Conservation (phyloP, 192 early-diverging fungal species). For the Spizellomyces punctatus region DNA sequence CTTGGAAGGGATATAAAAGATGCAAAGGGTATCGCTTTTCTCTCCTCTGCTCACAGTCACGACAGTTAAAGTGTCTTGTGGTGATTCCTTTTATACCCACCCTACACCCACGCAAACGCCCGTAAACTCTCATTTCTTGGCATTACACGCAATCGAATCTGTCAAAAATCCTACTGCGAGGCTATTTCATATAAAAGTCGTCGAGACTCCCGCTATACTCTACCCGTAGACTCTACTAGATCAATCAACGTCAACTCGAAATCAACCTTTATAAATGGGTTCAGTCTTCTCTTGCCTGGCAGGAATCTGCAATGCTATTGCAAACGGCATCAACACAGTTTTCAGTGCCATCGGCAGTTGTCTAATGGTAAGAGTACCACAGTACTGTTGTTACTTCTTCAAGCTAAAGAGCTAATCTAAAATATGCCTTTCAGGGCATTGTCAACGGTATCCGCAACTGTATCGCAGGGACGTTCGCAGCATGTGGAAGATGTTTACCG, state of each 20-base stretch:
- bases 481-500: slow-evolving; percentile 8
- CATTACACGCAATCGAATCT: too few species aligned
- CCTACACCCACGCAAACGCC: too few species aligned
- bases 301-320: slow-evolving; percentile 29
- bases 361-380: slow-evolving; percentile 16
- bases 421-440: background rate
- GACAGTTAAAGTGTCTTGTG: too few species aligned
- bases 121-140: too few species aligned
- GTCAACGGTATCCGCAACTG: slow-evolving; percentile 36
- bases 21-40: too few species aligned
- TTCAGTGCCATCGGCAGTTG: slow-evolving; percentile 22
- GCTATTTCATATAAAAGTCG: too few species aligned
- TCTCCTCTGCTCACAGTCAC: too few species aligned
- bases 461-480: slow-evolving; percentile 24
- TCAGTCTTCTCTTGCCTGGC: slow-evolving; percentile 33
- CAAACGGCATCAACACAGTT: slow-evolving; percentile 19
- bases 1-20: too few species aligned
- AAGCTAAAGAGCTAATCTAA: background rate
- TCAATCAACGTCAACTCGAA: background rate
- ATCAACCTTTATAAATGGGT: slow-evolving; percentile 23
- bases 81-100: too few species aligned
- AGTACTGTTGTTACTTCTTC: background rate
- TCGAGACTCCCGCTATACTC: too few species aligned
- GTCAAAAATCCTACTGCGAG: too few species aligned
- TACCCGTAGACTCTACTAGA: too few species aligned